Conservation (phyloP, 768 basidiomycete species). For the Hygrocybe coccinea region DNA sequence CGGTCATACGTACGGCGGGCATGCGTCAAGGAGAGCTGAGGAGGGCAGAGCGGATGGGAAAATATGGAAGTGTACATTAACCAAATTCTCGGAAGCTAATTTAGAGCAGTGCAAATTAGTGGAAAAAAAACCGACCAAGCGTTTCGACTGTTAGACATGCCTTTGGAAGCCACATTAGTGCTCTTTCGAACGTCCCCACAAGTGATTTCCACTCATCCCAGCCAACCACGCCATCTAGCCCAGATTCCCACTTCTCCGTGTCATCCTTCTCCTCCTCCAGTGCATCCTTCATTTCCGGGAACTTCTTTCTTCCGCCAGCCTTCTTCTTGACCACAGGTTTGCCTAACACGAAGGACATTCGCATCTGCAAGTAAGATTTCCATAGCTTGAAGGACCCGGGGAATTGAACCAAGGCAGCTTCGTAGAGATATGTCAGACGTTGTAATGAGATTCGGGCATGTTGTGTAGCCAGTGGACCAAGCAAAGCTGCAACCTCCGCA, state of each 20-base stretch:
- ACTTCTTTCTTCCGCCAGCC: slow-evolving; percentile 85
- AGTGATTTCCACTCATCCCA: slow-evolving; percentile 95
- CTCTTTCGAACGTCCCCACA: slow-evolving; percentile 84
- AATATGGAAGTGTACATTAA: slow-evolving; percentile 88
- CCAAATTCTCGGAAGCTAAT: slow-evolving; percentile 89
- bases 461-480: slow-evolving; percentile 76
- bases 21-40: slow-evolving; percentile 79
- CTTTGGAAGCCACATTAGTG: slow-evolving; percentile 90
- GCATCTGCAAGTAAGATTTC: slow-evolving; percentile 84
- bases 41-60: slow-evolving; percentile 83
- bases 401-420: slow-evolving; percentile 83
- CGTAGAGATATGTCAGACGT: slow-evolving; percentile 87
- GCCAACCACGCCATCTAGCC: slow-evolving; percentile 84
- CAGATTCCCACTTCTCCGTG: slow-evolving; percentile 78
- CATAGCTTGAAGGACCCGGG: slow-evolving; percentile 91
- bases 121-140: not conserved
- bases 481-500: slow-evolving; percentile 49
- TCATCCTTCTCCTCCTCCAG: slow-evolving; percentile 80
- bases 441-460: slow-evolving; percentile 73
- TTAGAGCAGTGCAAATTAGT: not conserved
- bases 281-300: slow-evolving; percentile 86
- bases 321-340: slow-evolving; percentile 65
- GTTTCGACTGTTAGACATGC: slow-evolving; percentile 41
- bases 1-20: slow-evolving; percentile 93
- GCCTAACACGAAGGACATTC: slow-evolving; percentile 84